Evolutionary conservation across 768 basidiomycete genomes (phyloP).

Genomic region (Lactarius indigo): DNA sequence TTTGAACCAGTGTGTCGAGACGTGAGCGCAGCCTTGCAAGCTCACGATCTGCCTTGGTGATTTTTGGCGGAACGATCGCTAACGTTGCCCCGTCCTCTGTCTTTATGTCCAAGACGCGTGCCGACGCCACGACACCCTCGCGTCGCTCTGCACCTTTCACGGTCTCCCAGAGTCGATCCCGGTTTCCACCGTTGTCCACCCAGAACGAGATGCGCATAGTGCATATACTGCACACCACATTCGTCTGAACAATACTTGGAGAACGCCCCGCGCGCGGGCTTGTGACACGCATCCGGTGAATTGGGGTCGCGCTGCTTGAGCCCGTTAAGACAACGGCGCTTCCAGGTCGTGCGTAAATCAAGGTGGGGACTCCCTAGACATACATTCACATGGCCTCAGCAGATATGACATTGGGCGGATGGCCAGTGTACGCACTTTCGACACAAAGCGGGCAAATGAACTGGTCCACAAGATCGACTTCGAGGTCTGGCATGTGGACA

Average conservation of each 20-base stretch:
- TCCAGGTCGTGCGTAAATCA: constrained; percentile 73
- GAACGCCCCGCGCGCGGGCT: constrained; percentile 73
- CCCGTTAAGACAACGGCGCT: constrained; percentile 71
- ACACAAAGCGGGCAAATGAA: constrained; percentile 86
- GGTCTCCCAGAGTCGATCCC: constrained; percentile 65
- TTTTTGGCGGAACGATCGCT: constrained; percentile 35
- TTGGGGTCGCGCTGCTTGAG: constrained; percentile 58
- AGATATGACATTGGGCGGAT: background rate
- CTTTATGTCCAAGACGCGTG: constrained; percentile 15
- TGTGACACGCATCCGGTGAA: constrained; percentile 69
- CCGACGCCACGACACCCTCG: constrained; percentile 60
- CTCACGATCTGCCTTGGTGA: constrained; percentile 54
- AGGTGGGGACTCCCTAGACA: constrained; percentile 54
- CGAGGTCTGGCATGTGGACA: constrained; percentile 73
- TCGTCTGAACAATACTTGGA: constrained; percentile 93
- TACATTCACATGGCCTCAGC: background rate
- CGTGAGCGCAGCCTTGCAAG: constrained; percentile 48
- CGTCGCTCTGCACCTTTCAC: constrained; percentile 67
- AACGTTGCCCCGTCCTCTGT: background rate
- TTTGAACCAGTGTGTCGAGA: constrained; percentile 54
- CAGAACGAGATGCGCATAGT: constrained; percentile 57
- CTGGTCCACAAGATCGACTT: constrained; percentile 86
- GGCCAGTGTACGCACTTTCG: constrained; percentile 51
- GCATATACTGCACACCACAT: constrained; percentile 77
- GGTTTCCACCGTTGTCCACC: constrained; percentile 59